Evolutionary conservation across 2,329 filamentous ascomycete species (phyloP).

Genomic region (Colletotrichum gloeosporioides): DNA sequence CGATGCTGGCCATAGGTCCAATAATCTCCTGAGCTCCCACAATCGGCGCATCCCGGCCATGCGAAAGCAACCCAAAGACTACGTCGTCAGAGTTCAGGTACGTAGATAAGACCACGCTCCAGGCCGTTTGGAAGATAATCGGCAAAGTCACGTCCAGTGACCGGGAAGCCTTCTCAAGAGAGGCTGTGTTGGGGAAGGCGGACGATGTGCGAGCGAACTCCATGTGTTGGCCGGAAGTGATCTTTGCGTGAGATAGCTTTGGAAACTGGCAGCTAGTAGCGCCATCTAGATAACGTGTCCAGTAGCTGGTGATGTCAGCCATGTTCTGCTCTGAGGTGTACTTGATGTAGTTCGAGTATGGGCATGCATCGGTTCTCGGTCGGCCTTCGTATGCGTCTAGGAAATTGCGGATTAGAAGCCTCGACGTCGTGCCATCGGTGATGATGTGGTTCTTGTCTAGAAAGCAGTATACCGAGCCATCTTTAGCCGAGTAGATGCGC

Average conservation of each 20-base stretch:
- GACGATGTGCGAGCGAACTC: not conserved
- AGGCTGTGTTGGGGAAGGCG: not conserved
- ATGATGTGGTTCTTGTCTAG: conserved; percentile 8
- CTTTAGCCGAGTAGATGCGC: not conserved
- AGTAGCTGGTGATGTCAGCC: not conserved
- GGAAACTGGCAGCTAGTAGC: not conserved
- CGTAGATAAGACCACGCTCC: conserved; percentile 75
- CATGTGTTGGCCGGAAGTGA: not conserved
- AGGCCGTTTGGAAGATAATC: conserved; percentile 76
- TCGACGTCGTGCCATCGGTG: conserved; percentile 5
- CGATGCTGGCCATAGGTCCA: conserved; percentile 65
- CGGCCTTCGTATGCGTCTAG: not conserved
- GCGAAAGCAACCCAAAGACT: conserved; percentile 73
- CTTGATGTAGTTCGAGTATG: conserved; percentile 1
- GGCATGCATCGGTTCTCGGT: not conserved
- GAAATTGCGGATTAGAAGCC: not conserved
- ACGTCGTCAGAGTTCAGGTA: conserved; percentile 79
- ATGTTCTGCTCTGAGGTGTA: not conserved
- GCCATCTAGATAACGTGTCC: not conserved
- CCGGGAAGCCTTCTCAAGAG: not conserved
- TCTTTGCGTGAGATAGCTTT: not conserved
- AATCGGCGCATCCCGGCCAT: conserved; percentile 56
- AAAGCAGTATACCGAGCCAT: not conserved
- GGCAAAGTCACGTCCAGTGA: conserved; percentile 71
- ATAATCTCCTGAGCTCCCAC: conserved; percentile 57